Evolutionary conservation across 2,329 filamentous ascomycete species (phyloP), one percentile per base, ranked within the genome.

Genomic region (Coniella lustricola): DNA sequence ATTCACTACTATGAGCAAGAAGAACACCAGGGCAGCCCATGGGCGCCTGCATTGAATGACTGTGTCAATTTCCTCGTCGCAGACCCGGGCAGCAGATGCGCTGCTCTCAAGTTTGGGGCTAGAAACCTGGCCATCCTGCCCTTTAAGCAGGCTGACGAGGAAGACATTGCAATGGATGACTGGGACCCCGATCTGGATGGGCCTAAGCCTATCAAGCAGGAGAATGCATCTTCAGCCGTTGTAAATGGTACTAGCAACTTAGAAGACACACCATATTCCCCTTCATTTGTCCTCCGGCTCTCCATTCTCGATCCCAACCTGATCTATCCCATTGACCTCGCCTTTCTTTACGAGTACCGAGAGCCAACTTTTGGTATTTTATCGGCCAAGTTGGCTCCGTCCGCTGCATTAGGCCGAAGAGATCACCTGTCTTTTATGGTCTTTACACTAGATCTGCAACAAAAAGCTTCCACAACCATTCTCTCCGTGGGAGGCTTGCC

Each of bases 1-100:
- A 91, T 98, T 60, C 93, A 98, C 71, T 97, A 90, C 74, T 98
- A 97, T 69, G 93, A 98, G 66, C 87, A 93, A 64, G 90, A 96
- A 62, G 90, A 95, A 62, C 73, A 91, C 53, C 81, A 85, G 56
- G 82, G 85, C 46, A 85, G 81, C 54, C 90, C 91, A 0, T 96
- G 90, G 85, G 82, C 85, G 44, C 77, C 85, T 45, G 79, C 85
- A 48, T 70, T 94, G 60, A 81, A 80, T 62, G 80, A 86, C 54
- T 89, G 85, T 63, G 77, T 82, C 65, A 95, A 86, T 64, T 86
- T 87, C 59, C 73, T 98, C 59, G 85, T 85, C 43, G 87, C 91
- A 51, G 93, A 98, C 61, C 91, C 93, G 2, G 85, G 85, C 57
- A 95, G 88, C 68, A 80, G 91, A 70, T 98, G 94, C 69, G 93